phyloP scores from a whole-genome alignment of 2,329 filamentous ascomycete species.

The Paracoccidioides lutzii region DNA sequence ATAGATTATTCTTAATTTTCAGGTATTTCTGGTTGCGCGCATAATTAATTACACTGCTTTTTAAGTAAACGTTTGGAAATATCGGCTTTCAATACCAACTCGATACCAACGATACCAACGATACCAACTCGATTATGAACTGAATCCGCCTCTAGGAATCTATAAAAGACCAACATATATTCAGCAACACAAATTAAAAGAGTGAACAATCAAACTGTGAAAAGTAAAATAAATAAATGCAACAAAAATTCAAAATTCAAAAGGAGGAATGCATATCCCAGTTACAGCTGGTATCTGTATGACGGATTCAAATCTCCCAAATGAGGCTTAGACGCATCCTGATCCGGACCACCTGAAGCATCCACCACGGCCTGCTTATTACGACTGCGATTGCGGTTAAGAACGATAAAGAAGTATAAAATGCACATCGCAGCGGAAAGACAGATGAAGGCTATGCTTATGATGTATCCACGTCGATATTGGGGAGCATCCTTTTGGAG shows the following conservation, averaged over 20 bases:
- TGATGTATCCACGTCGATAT: constrained; percentile 62
- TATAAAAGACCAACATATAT: no score
- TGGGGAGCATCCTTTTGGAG: constrained; percentile 51
- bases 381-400: constrained; percentile 30
- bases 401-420: constrained; percentile 25
- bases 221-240: background rate
- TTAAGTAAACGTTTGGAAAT: no score
- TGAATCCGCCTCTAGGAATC: no score
- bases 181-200: background rate
- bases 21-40: no score
- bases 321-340: constrained; percentile 14
- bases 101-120: no score
- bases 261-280: background rate
- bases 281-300: constrained; percentile 26
- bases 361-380: constrained; percentile 19
- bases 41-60: no score
- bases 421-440: constrained; percentile 46
- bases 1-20: no score
- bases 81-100: no score
- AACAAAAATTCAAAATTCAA: background rate
- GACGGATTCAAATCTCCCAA: constrained; percentile 31
- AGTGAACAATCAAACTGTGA: background rate
- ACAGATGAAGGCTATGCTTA: constrained; percentile 61
- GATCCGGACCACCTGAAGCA: constrained; percentile 7
- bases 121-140: no score